Base-by-base conservation (phyloP, 306 rosid species). In the Gastrolobium villosum region DNA sequence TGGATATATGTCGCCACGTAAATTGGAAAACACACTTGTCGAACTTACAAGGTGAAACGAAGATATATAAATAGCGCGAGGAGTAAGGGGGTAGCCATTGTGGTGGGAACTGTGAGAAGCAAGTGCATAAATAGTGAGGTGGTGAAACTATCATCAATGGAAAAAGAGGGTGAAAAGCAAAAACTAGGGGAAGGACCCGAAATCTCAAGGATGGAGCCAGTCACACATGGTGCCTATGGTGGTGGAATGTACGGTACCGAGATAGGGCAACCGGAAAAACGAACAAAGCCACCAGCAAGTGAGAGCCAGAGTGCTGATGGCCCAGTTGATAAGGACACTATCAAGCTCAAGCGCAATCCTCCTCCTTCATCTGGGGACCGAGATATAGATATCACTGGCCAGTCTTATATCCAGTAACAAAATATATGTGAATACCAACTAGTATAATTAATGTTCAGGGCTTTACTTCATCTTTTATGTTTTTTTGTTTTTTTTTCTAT, bases 301-400 rank as follows among this genome's bases (percentile, higher is more conserved):
- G 86, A 90, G 6, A 90, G 74, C n/a, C 93, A 90, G 76, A 85
- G 97, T 66, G 93, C 97, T 26, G 93, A 92, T 56, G 91, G 93
- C 3, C 88, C 90, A 0, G 64, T 54, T 62, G 91, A 88, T 48
- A 82, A 57, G 15, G 65, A 82, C 11, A 6, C 72, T 28, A 52
- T 75, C n/a, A 68, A 71, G 13, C 87, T 78, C 31, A 84, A 73
- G 11, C 82, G 55, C 69, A 50, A 68, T 7, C 81, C 89, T 74
- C 92, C 92, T 1, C 90, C 93, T 62, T 88, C 93, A 3, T 35
- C 94, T 10, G 93, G 94, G 7, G 97, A 90, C 41, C 71, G 86
- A 60, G 90, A 85, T 72, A 50, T 87, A 15, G 97, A 92, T 54
- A 87, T 92, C 70, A 92, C 95, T 1, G 95, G 90, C 82, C 92